Evolutionary conservation across 2,329 filamentous ascomycete species (phyloP), one percentile per base, ranked within the genome.

Genomic region (Didymella exigua): DNA sequence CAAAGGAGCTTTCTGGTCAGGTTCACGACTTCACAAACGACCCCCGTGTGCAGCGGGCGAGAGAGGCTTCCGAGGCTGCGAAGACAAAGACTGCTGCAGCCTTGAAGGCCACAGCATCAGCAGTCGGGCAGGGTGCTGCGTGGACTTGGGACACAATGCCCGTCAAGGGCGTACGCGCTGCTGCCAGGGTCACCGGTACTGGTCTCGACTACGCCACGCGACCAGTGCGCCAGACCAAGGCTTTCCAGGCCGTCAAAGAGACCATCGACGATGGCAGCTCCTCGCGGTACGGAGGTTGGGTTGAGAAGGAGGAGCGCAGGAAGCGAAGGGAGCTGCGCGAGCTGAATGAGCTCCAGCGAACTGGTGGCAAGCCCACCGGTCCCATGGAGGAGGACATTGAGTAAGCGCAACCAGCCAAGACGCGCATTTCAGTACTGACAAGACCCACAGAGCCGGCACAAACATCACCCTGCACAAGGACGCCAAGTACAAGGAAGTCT

Each of bases 131-230:
- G 75, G 88, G 93, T 71, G 95, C 95, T 18, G 85, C 89, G 8
- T 98, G 93, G 93, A 98, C 95, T 2, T 99, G 95, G 95, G 92
- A 99, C 59, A 97, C 95, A 0, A 83, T 88, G 4, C 91, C 96
- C 9, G 90, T 98, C 65, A 96, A 96, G 79, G 95, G 91, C 40
- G 86, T 96, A 24, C 85, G 95, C 62, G 89, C 90, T 70, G 91
- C 91, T 52, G 93, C 93, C 54, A 91, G 88, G 69, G 89, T 87
- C 21, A 96, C 95, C 2, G 93, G 91, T 31, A 87, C 89, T 60
- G 93, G 89, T 3, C 82, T 99, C 38, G 95, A 98, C 76, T 96
- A 95, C 79, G 91, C 88, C n/a, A 99, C 95, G 3, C 87, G 93
- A 72, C 95, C 95, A 4, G 90, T 99, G 56, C 87, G 95, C 62